Evolutionary conservation across 805 yeast species (phyloP).

Genomic region (Wickerhamiella vanderwaltii): DNA sequence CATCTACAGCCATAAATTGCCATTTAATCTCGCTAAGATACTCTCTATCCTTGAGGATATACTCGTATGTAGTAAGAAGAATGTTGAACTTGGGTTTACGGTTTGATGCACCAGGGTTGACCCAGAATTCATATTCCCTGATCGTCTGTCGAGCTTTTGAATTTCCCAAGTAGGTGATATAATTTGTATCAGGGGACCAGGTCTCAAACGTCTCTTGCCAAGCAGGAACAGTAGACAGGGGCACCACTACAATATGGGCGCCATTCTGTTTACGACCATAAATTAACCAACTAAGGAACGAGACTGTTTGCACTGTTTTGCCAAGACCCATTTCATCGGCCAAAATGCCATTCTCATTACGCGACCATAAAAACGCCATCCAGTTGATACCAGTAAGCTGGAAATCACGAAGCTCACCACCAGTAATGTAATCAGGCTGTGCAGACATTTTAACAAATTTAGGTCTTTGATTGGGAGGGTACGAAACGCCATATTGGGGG

Average conservation of each 20-base stretch:
- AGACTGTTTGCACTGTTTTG: slow-evolving; percentile 92
- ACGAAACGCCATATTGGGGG: slow-evolving; percentile 68
- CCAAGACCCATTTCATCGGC: slow-evolving; percentile 99
- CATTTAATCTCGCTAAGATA: slow-evolving; percentile 77
- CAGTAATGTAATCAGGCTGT: slow-evolving; percentile 83
- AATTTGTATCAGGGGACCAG: slow-evolving; percentile 95
- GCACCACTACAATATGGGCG: slow-evolving; percentile 93
- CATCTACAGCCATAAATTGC: slow-evolving; percentile 97
- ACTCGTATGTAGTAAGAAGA: slow-evolving; percentile 90
- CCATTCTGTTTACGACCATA: slow-evolving; percentile 96
- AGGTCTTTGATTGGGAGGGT: slow-evolving; percentile 61
- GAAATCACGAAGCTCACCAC: slow-evolving; percentile 89
- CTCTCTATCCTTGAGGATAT: slow-evolving; percentile 74
- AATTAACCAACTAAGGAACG: slow-evolving; percentile 87
- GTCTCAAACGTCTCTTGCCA: slow-evolving; percentile 98
- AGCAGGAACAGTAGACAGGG: slow-evolving; percentile 89
- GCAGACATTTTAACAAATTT: slow-evolving; percentile 71
- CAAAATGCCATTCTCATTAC: slow-evolving; percentile 91
- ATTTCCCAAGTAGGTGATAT: slow-evolving; percentile 87
- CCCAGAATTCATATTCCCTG: slow-evolving; percentile 73
- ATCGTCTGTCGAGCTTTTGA: slow-evolving; percentile 71
- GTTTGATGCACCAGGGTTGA: slow-evolving; percentile 38
- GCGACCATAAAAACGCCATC: slow-evolving; percentile 99
- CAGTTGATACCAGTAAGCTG: slow-evolving; percentile 96
- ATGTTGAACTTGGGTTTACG: slow-evolving; percentile 80